Evolutionary conservation across 1,139 yeast genomes (phyloP).

Genomic region (Casaregolazyma lundiana): DNA sequence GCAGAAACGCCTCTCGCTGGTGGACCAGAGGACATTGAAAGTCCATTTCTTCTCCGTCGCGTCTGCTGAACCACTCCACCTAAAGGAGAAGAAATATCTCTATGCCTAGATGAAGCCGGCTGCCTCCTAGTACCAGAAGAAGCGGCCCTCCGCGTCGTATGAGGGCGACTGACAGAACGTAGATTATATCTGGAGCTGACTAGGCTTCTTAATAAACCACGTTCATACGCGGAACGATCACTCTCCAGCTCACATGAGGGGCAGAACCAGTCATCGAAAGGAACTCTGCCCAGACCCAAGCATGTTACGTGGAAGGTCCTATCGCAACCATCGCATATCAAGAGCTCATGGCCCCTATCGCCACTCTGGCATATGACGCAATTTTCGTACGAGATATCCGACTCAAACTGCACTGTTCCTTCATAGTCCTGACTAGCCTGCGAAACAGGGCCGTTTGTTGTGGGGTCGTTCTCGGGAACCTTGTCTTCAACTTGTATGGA

Average conservation of each 20-base stretch:
- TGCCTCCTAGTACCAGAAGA: not conserved
- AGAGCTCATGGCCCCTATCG: conserved; percentile 28
- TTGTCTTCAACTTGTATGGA: conserved; percentile 10
- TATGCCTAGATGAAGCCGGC: not conserved
- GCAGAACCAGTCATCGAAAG: conserved; percentile 31
- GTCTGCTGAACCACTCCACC: not conserved
- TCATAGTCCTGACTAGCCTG: conserved; percentile 5
- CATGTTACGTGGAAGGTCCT: conserved; percentile 32
- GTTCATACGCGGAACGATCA: conserved; percentile 5
- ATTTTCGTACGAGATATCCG: conserved; percentile 14
- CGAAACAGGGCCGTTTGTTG: conserved; percentile 1
- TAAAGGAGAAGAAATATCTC: conserved; percentile 1
- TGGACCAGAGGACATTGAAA: not conserved
- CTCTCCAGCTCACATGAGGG: conserved; percentile 27
- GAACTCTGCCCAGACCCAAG: conserved; percentile 29
- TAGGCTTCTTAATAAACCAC: conserved; percentile 1
- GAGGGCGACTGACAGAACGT: conserved; percentile 10
- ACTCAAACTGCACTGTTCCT: conserved; percentile 9
- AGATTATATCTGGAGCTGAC: not conserved
- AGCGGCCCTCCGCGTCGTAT: conserved; percentile 7
- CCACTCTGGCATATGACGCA: conserved; percentile 33
- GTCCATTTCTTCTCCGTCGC: not conserved
- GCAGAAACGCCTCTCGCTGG: not conserved
- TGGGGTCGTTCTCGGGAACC: conserved; percentile 10
- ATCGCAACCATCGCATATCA: conserved; percentile 32